Base-by-base conservation (phyloP, 164 flowering plant genomes). In the Aristolochia fimbriata region DNA sequence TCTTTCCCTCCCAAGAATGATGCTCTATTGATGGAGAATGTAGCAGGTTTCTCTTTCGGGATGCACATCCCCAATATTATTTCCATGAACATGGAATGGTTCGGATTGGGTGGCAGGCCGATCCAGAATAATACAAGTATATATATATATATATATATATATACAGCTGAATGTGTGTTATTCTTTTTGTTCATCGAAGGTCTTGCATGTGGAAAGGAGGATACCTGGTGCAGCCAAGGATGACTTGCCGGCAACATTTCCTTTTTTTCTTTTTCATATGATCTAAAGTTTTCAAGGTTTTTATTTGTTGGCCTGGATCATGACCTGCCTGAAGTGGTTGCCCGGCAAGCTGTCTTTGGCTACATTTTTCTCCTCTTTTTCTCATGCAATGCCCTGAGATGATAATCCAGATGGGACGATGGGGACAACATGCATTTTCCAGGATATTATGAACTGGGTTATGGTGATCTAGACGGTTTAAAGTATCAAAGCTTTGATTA, bases 141-240 rank as follows among this genome's bases (percentile, higher is more conserved):
- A n/a, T n/a, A n/a, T n/a, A n/a, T n/a, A n/a, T n/a, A n/a, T n/a
- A n/a, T n/a, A n/a, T n/a, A n/a, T n/a, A n/a, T n/a, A n/a, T n/a
- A n/a, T n/a, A n/a, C n/a, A n/a, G n/a, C n/a, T n/a, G n/a, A n/a
- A n/a, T n/a, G n/a, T 46, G 8, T 54, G 33, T 64, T 25, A 20
- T 15, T 41, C 24, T 6, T 58, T 15, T 25, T 24, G 25, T 63
- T 81, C 85, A 78, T 81, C 79, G 56, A 55, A 52, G 80, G 66
- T 71, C 78, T 77, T 70, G 71, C 83, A 75, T 79, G 79, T 70
- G 76, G 68, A 62, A 9, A 62, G 60, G 78, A 77, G 76, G 66
- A 57, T 55, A 33, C 52, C 62, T 61, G 62, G 62, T 77, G 83
- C 77, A 81, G 85, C 85, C 85, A 81, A 81, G 85, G 83, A 81